Base-by-base conservation (phyloP, 139 green algal genomes). In the Tetradesmus obliquus region DNA sequence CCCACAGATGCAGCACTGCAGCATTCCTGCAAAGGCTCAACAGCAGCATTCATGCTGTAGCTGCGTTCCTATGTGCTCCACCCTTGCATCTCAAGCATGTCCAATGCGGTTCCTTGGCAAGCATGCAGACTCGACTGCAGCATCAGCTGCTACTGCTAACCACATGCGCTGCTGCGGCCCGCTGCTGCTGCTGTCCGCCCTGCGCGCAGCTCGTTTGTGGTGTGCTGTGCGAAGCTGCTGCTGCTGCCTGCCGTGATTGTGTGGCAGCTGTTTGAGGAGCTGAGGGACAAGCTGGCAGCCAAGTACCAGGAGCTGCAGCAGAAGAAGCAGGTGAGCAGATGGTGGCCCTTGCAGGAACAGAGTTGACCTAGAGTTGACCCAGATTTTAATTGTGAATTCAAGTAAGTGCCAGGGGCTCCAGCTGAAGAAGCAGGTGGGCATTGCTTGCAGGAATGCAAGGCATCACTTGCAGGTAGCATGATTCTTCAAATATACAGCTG, bases 281-380 rank as follows among this genome's bases (percentile, higher is more conserved):
- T 92, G 53, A 66, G 89, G 17, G 89, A 88, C 54, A 88, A 92
- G 81, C 82, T 92, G 89, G 51, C 57, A 53, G 13, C 53, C 10
- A 89, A 92, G 54, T 92, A 92, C 19, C 82, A 88, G 3, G 80
- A 92, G 69, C 81, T 92, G 89, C 89, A 91, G 57, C 71, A 55
- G 10, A 57, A 58, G 17, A 85, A 58, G 4, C 45, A 57, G 80
- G 80, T 85, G 51, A 2, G 80, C 3, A 24, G 17, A 24, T 22
- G 57, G 57, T 66, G 57, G 8, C 6, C 7, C 8, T 66, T 66
- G 57, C 57, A 45, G 32, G 32, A 45, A 45, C 32, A 45, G 32
- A 45, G 32, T 45, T 45, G 32, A 45, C 32, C 32, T 45, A 45
- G 32, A 45, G 32, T 45, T 45, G 32, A 45, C 32, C 32, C 32